Percentiles rank a stretch among this genome's conserved stretches.
Conservation (phyloP, 2,329 filamentous ascomycete species). For the Talaromyces rugulosus region DNA sequence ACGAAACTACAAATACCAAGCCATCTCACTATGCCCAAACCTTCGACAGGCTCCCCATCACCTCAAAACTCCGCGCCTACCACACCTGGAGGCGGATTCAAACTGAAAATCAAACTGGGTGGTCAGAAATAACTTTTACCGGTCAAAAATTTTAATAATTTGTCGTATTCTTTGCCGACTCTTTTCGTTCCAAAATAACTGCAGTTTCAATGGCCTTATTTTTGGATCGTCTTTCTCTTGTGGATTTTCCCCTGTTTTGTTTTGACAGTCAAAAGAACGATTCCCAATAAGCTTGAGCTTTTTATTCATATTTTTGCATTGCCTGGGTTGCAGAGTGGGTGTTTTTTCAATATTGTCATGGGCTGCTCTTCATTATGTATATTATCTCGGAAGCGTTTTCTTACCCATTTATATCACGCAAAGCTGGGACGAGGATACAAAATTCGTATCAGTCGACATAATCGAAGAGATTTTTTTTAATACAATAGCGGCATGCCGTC, state of each 20-base stretch:
- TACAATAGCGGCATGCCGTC: neutral
- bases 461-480: neutral
- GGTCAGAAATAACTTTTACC: slow-evolving; percentile 24
- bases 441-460: neutral
- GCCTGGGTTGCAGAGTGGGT: neutral
- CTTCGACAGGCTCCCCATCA: slow-evolving; percentile 24
- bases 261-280: neutral
- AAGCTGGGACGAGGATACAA: neutral
- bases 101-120: slow-evolving; percentile 40
- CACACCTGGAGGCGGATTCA: slow-evolving; percentile 33
- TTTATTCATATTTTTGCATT: neutral
- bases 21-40: slow-evolving; percentile 23
- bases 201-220: neutral
- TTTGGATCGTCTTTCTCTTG: neutral
- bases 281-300: neutral
- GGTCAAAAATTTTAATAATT: neutral
- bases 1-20: slow-evolving; percentile 34
- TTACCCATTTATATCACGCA: neutral
- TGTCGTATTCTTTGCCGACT: neutral
- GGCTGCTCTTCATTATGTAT: neutral
- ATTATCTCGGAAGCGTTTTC: neutral
- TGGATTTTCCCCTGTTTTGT: neutral
- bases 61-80: slow-evolving; percentile 26
- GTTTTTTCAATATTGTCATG: neutral
- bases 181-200: neutral